Evolutionary conservation across 371 early-diverging fungal species (phyloP).

Genomic region (Vittaforma corneae): DNA sequence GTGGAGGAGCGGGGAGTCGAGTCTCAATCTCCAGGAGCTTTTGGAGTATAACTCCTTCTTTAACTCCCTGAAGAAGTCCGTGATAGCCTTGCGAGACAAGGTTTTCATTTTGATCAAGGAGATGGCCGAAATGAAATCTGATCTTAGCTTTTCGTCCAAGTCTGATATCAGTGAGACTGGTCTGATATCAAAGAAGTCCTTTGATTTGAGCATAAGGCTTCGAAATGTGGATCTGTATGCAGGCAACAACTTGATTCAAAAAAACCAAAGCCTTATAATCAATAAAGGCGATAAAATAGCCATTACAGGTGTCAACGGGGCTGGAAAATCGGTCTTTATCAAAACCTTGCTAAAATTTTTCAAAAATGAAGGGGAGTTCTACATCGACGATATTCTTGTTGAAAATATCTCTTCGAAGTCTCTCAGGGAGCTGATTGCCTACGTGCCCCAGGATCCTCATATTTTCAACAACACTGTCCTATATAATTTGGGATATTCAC

Average conservation of each 20-base stretch:
- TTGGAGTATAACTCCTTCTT: background rate
- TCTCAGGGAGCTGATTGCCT: slow-evolving; percentile 65
- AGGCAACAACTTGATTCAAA: slow-evolving; percentile 61
- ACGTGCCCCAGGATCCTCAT: slow-evolving; percentile 75
- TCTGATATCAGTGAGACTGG: background rate
- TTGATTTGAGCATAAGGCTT: slow-evolving; percentile 27
- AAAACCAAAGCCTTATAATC: slow-evolving; percentile 65
- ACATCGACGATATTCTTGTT: slow-evolving; percentile 63
- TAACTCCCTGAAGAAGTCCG: background rate
- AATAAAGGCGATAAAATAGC: slow-evolving; percentile 58
- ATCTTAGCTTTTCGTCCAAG: background rate
- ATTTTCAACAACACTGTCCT: slow-evolving; percentile 68
- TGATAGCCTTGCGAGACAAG: background rate
- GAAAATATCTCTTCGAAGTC: slow-evolving; percentile 61
- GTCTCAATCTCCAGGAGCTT: background rate
- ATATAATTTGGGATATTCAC: slow-evolving; percentile 68
- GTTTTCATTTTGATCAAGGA: background rate
- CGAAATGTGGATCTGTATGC: slow-evolving; percentile 16
- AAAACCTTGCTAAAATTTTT: slow-evolving; percentile 49
- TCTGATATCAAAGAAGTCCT: slow-evolving; percentile 1
- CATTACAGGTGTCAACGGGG: slow-evolving; percentile 92
- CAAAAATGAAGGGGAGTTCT: slow-evolving; percentile 1
- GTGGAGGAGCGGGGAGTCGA: too few species aligned
- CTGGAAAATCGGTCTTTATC: slow-evolving; percentile 90
- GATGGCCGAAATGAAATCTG: background rate